phyloP scores from a whole-genome alignment of 768 basidiomycete species.

The Crassisporium funariophilum region DNA sequence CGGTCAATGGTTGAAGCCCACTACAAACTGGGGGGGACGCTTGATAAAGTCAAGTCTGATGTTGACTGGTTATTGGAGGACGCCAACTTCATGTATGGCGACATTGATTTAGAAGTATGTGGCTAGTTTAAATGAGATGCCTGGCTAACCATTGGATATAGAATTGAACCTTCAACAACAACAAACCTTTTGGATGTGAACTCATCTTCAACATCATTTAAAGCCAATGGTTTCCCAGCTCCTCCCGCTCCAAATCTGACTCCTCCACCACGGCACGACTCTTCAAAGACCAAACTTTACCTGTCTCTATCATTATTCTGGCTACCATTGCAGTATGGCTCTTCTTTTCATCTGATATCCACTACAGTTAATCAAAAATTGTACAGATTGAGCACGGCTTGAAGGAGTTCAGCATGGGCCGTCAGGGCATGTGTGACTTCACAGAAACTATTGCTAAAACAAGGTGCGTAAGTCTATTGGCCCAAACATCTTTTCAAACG shows the following conservation, averaged over 20 bases:
- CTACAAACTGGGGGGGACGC: neutral
- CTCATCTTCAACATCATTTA: neutral
- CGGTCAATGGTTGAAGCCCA: neutral
- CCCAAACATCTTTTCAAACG: no score
- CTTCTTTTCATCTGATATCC: neutral
- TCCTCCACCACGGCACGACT: neutral
- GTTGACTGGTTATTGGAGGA: constrained; percentile 3
- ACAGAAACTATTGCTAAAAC: no score
- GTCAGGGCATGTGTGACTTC: no score
- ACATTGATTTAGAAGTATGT: constrained; percentile 1
- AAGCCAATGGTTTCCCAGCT: neutral
- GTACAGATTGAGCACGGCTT: constrained; percentile 1
- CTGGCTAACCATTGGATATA: no score
- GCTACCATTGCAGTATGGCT: neutral
- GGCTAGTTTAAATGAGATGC: no score
- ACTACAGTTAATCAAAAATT: neutral
- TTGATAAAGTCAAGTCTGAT: neutral
- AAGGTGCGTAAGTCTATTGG: no score
- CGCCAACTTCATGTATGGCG: constrained; percentile 3
- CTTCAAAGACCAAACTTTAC: neutral
- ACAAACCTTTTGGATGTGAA: neutral
- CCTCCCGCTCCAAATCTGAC: neutral
- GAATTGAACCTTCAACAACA: neutral
- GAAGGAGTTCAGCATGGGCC: no score
- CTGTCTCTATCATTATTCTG: neutral